phyloP scores from a whole-genome alignment of 495 filamentous ascomycete genomes.

The Trichoderma reesei region DNA sequence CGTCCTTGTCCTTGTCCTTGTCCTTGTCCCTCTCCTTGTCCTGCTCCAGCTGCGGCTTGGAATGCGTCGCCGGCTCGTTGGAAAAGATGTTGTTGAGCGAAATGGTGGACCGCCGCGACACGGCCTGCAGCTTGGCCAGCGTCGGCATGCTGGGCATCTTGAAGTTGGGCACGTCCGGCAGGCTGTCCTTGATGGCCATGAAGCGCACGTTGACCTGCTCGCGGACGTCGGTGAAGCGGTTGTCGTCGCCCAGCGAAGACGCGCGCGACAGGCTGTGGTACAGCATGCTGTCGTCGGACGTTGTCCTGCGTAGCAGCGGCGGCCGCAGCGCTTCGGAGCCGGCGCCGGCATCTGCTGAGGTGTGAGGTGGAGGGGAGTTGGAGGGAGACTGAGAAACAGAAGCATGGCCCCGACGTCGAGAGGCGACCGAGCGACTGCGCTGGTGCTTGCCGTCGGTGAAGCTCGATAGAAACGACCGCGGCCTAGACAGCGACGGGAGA shows the following conservation, averaged over 20 bases:
- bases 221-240: constrained; percentile 69
- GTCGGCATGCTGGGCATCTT: constrained; percentile 47
- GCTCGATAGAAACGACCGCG: constrained; percentile 24
- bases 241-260: constrained; percentile 78
- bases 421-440: constrained; percentile 8
- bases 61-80: not conserved
- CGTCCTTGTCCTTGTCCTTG: constrained; percentile 21
- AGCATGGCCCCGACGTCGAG: not conserved
- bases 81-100: constrained; percentile 2
- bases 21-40: constrained; percentile 10
- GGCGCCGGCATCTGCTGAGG: not conserved
- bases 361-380: not conserved
- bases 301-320: constrained; percentile 45
- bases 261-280: constrained; percentile 58
- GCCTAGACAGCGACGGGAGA: constrained; percentile 29
- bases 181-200: constrained; percentile 85
- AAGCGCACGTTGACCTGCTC: constrained; percentile 75
- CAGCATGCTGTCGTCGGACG: constrained; percentile 69
- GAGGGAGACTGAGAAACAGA: no score
- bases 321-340: not conserved
- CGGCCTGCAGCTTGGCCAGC: constrained; percentile 26
- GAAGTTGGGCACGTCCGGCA: constrained; percentile 64
- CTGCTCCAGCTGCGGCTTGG: constrained; percentile 5
- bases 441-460: not conserved
- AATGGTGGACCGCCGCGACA: not conserved